Evolutionary conservation across 2,329 filamentous ascomycete genomes (phyloP).

Genomic region (Neopestalotiopsis sp.): DNA sequence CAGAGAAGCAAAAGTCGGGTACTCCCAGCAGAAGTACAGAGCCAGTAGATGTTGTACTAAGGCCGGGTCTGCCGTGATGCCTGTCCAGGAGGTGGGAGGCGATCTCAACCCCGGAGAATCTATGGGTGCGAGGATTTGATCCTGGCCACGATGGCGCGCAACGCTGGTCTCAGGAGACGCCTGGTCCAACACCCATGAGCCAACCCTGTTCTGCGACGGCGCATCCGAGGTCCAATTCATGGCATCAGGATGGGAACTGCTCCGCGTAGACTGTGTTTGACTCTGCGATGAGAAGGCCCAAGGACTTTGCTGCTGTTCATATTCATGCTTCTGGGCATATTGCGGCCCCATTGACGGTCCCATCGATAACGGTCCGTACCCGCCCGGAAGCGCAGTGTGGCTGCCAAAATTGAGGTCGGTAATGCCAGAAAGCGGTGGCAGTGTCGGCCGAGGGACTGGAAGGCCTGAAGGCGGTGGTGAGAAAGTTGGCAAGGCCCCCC

Average conservation of each 20-base stretch:
- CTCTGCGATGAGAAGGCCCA: slow-evolving; percentile 55
- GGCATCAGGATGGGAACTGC: slow-evolving; percentile 51
- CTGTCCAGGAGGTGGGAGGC: slow-evolving; percentile 60
- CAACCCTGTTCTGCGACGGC: slow-evolving; percentile 51
- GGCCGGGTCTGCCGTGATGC: slow-evolving; percentile 59
- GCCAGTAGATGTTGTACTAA: slow-evolving; percentile 68
- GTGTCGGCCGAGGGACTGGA: slow-evolving; percentile 30
- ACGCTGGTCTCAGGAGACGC: slow-evolving; percentile 32
- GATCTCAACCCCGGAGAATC: slow-evolving; percentile 49
- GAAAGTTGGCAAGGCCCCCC: slow-evolving; percentile 32
- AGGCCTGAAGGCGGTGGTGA: not conserved
- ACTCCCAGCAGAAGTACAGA: slow-evolving; percentile 77
- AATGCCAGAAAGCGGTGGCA: slow-evolving; percentile 30
- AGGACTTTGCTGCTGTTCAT: slow-evolving; percentile 47
- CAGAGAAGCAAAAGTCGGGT: slow-evolving; percentile 75
- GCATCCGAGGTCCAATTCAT: slow-evolving; percentile 52
- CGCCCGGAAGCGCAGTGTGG: slow-evolving; percentile 18
- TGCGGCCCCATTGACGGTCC: slow-evolving; percentile 40
- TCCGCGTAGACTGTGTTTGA: slow-evolving; percentile 50
- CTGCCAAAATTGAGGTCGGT: slow-evolving; percentile 26
- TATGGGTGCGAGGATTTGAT: slow-evolving; percentile 54
- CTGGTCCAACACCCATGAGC: slow-evolving; percentile 54
- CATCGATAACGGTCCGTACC: slow-evolving; percentile 36
- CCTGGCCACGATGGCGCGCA: slow-evolving; percentile 44
- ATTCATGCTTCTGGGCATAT: slow-evolving; percentile 39